These are phyloP conservation scores for Ilyonectria destructans DNA, from an alignment of 2,329 filamentous ascomycete species.

Conservation along the genomic window DNA sequence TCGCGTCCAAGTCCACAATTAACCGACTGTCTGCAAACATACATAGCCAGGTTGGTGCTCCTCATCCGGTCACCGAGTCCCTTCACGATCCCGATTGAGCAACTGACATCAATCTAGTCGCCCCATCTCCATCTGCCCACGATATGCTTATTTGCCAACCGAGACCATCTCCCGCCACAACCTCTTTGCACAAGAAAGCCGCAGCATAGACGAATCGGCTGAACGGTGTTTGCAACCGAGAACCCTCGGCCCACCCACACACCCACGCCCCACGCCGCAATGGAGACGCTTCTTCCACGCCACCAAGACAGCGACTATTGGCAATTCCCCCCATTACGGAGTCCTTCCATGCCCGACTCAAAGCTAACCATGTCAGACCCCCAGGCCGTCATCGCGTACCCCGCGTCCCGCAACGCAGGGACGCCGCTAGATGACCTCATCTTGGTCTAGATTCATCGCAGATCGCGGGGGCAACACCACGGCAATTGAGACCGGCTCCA, in stretches of 20 bases:
- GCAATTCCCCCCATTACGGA: conserved; percentile 2
- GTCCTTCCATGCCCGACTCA: not conserved
- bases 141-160: not conserved
- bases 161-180: not conserved
- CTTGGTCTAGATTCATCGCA: conserved; percentile 27
- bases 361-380: not conserved
- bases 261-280: conserved; percentile 4
- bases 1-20: too few species aligned
- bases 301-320: conserved; percentile 11
- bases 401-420: conserved; percentile 25
- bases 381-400: not conserved
- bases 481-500: conserved; percentile 34
- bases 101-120: too few species aligned
- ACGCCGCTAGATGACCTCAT: not conserved
- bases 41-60: too few species aligned
- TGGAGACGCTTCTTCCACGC: conserved; percentile 3
- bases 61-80: too few species aligned
- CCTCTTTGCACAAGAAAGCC: not conserved
- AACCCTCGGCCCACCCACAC: conserved; percentile 3
- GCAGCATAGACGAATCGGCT: not conserved
- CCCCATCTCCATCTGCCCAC: not conserved
- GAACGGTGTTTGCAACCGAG: conserved; percentile 6
- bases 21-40: too few species aligned
- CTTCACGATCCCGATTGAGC: too few species aligned
- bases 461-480: conserved; percentile 29